Evolutionary conservation across 129 eudicot species (phyloP), one percentile per base, ranked within the genome.

Genomic region (Smallanthus sonchifolius): DNA sequence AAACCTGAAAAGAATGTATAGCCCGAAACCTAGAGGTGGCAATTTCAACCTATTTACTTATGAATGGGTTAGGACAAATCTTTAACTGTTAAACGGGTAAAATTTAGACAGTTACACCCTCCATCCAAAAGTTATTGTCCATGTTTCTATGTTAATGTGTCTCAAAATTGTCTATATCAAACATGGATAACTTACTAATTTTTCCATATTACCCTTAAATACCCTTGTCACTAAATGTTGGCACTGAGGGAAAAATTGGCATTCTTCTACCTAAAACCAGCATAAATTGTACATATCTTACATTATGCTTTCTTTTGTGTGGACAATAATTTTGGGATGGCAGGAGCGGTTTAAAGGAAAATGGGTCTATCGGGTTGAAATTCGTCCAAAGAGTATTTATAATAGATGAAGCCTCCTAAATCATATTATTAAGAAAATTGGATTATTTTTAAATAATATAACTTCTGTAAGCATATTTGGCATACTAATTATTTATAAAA

Each of bases 1-100:
- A 77, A 57, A 45, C 45, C 24, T 36, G 69, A 48, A 78, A 63
- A 52, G 39, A 68, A 51, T 19, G 51, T 39, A 69, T 57, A 75
- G 10, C 59, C 8, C 16, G 56, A 69, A 37, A 54, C 42, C 78
- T 60, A 60, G 66, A 60, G 66, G 42, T 60, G 66, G 66, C 66
- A 60, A 60, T 32, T 57, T 61, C 43, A 61, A 35, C 67, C 67
- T 62, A 11, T 57, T 57, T 57, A 57, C 64, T 28, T 57, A 57
- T 24, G 37, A 57, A 57, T 35, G 35, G 6, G 13, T 55, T 55
- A 15, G 20, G 62, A 20, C 20, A 56, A 8, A 20, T 28, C 32
- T 56, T 47, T 47, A 47, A 47, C 52, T 47, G 16, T 47, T 47
- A 47, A 47, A 47, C 52, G 13, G 17, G 13, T 47, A 5, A 49